Percentiles rank a stretch among this genome's conserved stretches.
Conservation (phyloP, 2,329 filamentous ascomycete genomes). For the Apiospora sp. region DNA sequence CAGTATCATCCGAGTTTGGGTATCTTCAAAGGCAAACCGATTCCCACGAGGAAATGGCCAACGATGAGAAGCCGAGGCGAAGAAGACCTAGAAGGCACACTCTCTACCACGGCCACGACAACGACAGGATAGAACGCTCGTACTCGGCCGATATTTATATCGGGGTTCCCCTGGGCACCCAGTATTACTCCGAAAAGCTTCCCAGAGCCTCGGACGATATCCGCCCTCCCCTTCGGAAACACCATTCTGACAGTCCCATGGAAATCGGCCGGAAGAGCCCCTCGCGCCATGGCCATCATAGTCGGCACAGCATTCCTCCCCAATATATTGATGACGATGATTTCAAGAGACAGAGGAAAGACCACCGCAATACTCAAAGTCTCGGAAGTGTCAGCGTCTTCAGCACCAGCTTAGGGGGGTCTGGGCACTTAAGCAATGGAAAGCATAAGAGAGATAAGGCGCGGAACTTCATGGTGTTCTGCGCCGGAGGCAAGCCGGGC, state of each 20-base stretch:
- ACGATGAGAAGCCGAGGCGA: neutral
- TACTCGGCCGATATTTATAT: too few species aligned
- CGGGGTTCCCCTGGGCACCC: neutral
- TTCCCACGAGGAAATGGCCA: neutral
- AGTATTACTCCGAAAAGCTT: neutral
- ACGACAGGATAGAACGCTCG: neutral
- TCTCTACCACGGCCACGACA: neutral
- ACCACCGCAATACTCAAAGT: neutral
- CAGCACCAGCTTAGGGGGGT: neutral
- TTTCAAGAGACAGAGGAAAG: neutral
- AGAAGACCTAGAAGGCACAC: neutral
- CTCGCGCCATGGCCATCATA: neutral
- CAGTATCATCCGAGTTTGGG: too few species aligned
- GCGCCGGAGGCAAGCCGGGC: too few species aligned
- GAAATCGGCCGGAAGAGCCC: too few species aligned
- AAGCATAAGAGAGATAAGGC: neutral
- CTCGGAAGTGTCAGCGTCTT: neutral
- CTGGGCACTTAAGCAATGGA: neutral
- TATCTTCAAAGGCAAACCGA: neutral
- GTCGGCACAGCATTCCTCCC: neutral
- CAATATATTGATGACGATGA: neutral
- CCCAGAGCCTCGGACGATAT: too few species aligned
- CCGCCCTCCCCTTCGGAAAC: neutral
- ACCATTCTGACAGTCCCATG: neutral
- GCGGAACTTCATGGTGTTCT: accelerated